phyloP scores from a whole-genome alignment of 805 yeast genomes.

The Yamadazyma insecticola region DNA sequence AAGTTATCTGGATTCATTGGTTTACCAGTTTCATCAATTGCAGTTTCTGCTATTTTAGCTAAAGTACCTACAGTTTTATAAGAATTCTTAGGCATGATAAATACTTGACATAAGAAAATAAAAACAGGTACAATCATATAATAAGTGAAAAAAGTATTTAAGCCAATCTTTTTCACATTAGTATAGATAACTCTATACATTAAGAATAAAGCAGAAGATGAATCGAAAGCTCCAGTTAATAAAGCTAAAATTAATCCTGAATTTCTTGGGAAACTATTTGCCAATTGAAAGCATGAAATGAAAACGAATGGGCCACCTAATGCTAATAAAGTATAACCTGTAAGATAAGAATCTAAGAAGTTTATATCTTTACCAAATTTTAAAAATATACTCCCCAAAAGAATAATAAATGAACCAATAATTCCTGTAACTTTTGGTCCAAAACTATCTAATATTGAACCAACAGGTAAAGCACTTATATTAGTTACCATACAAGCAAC shows the following conservation, averaged over 20 bases:
- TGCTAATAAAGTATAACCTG: constrained; percentile 74
- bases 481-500: constrained; percentile 85
- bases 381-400: constrained; percentile 49
- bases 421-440: constrained; percentile 83
- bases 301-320: constrained; percentile 93
- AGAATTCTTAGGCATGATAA: constrained; percentile 75
- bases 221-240: constrained; percentile 90
- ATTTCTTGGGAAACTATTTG: constrained; percentile 78
- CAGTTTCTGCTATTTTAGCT: constrained; percentile 67
- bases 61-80: constrained; percentile 68
- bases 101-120: constrained; percentile 66
- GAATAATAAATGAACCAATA: constrained; percentile 60
- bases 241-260: constrained; percentile 80
- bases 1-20: constrained; percentile 46
- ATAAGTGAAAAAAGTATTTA: constrained; percentile 57
- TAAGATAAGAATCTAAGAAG: constrained; percentile 56
- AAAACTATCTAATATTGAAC: constrained; percentile 65
- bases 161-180: constrained; percentile 32
- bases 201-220: constrained; percentile 85
- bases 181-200: constrained; percentile 65
- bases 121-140: constrained; percentile 77
- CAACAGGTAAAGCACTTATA: constrained; percentile 77
- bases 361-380: constrained; percentile 32
- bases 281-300: constrained; percentile 81
- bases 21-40: constrained; percentile 66